Evolutionary conservation across 2,329 filamentous ascomycete species (phyloP).

Genomic region (Hirsutella minnesotensis): DNA sequence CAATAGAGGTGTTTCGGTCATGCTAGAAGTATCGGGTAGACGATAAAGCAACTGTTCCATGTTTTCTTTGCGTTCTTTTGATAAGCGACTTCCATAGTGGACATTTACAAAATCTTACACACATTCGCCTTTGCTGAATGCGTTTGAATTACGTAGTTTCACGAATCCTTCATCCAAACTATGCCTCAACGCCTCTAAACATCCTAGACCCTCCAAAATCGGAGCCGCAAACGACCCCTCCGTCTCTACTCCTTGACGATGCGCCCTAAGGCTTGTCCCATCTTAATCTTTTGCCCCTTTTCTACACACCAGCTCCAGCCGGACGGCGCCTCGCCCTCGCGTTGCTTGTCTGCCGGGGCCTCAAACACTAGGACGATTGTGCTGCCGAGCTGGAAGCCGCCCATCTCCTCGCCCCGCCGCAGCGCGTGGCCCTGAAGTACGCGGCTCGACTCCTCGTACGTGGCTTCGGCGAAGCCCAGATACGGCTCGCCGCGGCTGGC

Average conservation of each 20-base stretch:
- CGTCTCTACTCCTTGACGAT: conserved; percentile 42
- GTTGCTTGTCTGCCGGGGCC: conserved; percentile 55
- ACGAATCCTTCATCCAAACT: too few relatives aligned
- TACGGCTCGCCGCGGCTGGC: conserved; percentile 67
- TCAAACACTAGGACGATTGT: conserved; percentile 96
- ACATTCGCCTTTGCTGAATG: too few relatives aligned
- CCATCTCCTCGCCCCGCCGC: conserved; percentile 88
- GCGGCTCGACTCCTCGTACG: conserved; percentile 65
- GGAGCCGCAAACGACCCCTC: neutral
- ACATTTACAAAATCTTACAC: too few relatives aligned
- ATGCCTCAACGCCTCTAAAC: too few relatives aligned
- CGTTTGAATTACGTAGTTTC: too few relatives aligned
- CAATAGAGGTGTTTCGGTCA: too few relatives aligned
- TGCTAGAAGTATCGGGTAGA: too few relatives aligned
- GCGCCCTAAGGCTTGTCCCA: conserved; percentile 75
- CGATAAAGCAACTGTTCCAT: too few relatives aligned
- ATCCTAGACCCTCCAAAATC: neutral
- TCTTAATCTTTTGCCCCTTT: conserved; percentile 77
- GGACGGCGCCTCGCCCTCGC: conserved; percentile 40
- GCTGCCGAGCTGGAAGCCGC: conserved; percentile 90
- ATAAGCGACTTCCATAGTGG: too few relatives aligned
- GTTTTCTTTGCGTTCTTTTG: too few relatives aligned
- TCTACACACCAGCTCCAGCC: conserved; percentile 82
- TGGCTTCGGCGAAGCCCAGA: conserved; percentile 85
- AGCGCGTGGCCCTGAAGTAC: conserved; percentile 77